These are phyloP conservation scores for Laburnicola sp. DNA, from an alignment of 2,329 filamentous ascomycete genomes.

Conservation along the genomic window DNA sequence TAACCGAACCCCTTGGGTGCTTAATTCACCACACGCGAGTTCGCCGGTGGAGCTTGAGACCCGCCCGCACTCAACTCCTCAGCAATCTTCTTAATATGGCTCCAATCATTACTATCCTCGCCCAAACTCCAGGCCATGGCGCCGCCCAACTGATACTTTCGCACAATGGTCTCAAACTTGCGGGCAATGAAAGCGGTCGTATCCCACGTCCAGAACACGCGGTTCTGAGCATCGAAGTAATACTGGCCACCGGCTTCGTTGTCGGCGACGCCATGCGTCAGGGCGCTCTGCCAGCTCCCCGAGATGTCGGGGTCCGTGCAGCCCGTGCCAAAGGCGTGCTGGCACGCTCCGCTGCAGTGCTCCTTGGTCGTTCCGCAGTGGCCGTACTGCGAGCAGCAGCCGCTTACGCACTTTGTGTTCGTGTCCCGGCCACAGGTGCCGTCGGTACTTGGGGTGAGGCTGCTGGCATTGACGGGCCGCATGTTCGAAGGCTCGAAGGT, in stretches of 20 bases:
- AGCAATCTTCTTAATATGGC: constrained; percentile 50
- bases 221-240: constrained; percentile 63
- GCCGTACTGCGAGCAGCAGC: constrained; percentile 41
- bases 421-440: constrained; percentile 39
- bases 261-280: constrained; percentile 60
- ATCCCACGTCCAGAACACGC: constrained; percentile 76
- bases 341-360: constrained; percentile 38
- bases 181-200: constrained; percentile 61
- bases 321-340: constrained; percentile 42
- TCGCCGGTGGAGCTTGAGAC: neutral
- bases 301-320: constrained; percentile 56
- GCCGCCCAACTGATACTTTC: constrained; percentile 62
- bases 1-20: neutral
- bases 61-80: constrained; percentile 20
- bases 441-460: constrained; percentile 24
- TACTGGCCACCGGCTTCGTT: constrained; percentile 64
- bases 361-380: constrained; percentile 35
- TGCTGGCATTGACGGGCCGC: constrained; percentile 20
- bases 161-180: constrained; percentile 66
- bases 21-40: neutral
- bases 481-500: constrained; percentile 48
- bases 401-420: constrained; percentile 28
- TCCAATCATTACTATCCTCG: constrained; percentile 59
- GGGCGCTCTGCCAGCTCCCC: constrained; percentile 62
- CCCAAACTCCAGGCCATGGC: constrained; percentile 77